These are phyloP conservation scores for Artemisia annua DNA, from an alignment of 129 eudicot species.

Conservation along the genomic window DNA sequence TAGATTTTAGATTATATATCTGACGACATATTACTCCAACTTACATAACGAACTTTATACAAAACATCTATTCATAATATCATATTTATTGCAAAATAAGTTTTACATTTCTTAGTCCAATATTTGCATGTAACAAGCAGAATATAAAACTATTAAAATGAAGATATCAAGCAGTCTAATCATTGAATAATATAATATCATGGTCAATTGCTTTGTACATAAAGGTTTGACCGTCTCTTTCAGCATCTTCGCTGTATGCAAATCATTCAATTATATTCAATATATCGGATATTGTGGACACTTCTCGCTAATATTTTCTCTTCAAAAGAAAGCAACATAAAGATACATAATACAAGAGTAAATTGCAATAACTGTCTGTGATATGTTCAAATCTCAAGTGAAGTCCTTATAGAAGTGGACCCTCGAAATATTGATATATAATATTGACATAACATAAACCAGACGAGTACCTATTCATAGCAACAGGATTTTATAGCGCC, in stretches of 20 bases:
- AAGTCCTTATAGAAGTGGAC: no score
- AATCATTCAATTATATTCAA: background rate
- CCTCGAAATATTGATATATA: no score
- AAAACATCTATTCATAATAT: background rate
- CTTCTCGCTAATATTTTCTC: background rate
- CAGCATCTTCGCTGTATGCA: conserved; percentile 18
- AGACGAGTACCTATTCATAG: no score
- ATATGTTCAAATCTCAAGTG: no score
- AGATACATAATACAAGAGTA: background rate
- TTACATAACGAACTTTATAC: background rate
- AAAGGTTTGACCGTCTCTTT: conserved; percentile 39
- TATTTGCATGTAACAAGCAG: no score
- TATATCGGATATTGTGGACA: background rate
- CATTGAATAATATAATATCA: background rate
- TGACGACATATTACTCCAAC: no score
- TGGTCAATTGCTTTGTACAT: conserved; percentile 31
- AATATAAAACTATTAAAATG: background rate
- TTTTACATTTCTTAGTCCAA: no score
- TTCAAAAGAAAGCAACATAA: conserved; percentile 10
- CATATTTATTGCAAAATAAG: no score
- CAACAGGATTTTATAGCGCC: no score
- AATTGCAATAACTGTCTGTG: no score
- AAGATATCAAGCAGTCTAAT: conserved; percentile 1
- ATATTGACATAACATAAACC: no score
- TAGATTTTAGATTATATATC: background rate